phyloP scores from a whole-genome alignment of 371 early-diverging fungal species.

The Thermomucor indicae-seudaticae region DNA sequence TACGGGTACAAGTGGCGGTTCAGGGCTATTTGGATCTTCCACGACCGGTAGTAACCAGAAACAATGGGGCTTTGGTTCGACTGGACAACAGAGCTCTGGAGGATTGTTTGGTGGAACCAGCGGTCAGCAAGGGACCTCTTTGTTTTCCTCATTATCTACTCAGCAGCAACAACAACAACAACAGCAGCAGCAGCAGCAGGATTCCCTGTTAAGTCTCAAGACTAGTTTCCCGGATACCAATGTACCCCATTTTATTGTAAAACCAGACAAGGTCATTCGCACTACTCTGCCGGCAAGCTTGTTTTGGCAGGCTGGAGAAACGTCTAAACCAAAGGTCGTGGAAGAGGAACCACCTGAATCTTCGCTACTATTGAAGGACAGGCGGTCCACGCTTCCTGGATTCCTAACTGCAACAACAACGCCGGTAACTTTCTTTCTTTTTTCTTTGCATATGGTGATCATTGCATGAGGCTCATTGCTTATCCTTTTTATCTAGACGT shows the following conservation, averaged over 20 bases:
- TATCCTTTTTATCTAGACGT: too few relatives aligned
- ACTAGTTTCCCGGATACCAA: slow-evolving; percentile 21
- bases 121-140: neutral
- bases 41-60: too few relatives aligned
- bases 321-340: neutral
- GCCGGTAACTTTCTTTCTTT: neutral
- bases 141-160: neutral
- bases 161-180: slow-evolving; percentile 16
- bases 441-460: too few relatives aligned
- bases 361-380: slow-evolving; percentile 7
- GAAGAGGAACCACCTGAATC: neutral
- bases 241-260: slow-evolving; percentile 17
- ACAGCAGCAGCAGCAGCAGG: slow-evolving; percentile 20
- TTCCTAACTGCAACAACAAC: slow-evolving; percentile 12
- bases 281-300: slow-evolving; percentile 4
- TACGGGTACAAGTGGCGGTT: neutral
- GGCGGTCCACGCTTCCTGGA: slow-evolving; percentile 9
- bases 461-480: too few relatives aligned
- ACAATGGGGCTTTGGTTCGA: neutral
- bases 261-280: slow-evolving; percentile 8
- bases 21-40: neutral
- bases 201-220: slow-evolving; percentile 11
- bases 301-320: slow-evolving; percentile 3
- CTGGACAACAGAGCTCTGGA: neutral
- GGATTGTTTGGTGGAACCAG: neutral